Conservation (phyloP, 1,284 basidiomycete genomes). For the Heterobasidion occidentale region DNA sequence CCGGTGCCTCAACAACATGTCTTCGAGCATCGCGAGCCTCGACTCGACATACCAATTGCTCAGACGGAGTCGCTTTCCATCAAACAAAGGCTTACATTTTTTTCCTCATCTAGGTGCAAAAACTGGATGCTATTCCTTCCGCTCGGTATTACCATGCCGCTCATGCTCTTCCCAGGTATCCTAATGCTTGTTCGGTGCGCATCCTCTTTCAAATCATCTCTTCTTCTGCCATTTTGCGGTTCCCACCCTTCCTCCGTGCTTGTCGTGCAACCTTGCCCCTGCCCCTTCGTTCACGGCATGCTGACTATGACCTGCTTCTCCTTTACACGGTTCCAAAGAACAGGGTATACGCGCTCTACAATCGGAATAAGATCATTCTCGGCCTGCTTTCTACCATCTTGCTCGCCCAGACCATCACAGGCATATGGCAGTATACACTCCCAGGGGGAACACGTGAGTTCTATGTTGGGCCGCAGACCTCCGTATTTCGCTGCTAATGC, state of each 20-base stretch:
- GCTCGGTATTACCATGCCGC: slow-evolving; percentile 10
- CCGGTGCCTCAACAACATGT: neutral
- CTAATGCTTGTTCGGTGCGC: slow-evolving; percentile 13
- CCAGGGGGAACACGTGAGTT: slow-evolving; percentile 6
- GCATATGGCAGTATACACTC: slow-evolving; percentile 12
- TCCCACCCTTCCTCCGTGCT: neutral
- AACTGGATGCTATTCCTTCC: slow-evolving; percentile 12
- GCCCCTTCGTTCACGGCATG: neutral
- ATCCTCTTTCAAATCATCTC: neutral
- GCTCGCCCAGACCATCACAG: slow-evolving; percentile 6
- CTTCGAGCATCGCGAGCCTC: neutral
- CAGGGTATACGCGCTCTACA: slow-evolving; percentile 13
- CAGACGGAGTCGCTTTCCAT: neutral
- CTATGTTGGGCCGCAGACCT: neutral
- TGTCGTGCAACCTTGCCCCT: neutral
- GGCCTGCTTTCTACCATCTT: slow-evolving; percentile 5
- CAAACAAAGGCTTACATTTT: neutral
- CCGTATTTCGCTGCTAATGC: neutral
- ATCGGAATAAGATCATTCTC: slow-evolving; percentile 10
- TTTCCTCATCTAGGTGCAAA: slow-evolving; percentile 1
- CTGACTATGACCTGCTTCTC: no score
- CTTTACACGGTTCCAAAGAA: neutral
- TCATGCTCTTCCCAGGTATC: slow-evolving; percentile 10
- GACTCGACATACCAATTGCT: neutral
- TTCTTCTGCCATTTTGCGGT: neutral